Conservation (phyloP, 805 yeast genomes). For the Kazachstania martiniae region DNA sequence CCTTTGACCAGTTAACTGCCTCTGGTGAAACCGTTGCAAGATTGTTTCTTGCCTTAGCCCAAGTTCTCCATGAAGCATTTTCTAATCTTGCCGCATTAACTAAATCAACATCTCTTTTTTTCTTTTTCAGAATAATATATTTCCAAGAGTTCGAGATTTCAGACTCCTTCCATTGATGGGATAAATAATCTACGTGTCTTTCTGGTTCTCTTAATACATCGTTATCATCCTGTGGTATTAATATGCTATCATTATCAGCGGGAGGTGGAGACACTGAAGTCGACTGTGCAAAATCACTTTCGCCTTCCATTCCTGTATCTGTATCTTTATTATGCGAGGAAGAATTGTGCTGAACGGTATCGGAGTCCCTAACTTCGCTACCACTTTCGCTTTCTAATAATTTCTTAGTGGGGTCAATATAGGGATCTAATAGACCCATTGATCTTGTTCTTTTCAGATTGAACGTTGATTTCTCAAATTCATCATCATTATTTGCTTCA, state of each 20-base stretch:
- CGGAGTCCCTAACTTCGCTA: too few relatives aligned
- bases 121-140: slow-evolving; percentile 60
- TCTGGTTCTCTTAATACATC: slow-evolving; percentile 74
- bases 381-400: too few relatives aligned
- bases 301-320: slow-evolving; percentile 2
- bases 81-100: slow-evolving; percentile 75
- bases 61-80: slow-evolving; percentile 94
- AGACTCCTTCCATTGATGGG: slow-evolving; percentile 91
- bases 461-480: slow-evolving; percentile 60
- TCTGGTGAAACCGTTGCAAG: slow-evolving; percentile 81
- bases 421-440: slow-evolving; percentile 68
- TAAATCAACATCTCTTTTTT: slow-evolving; percentile 44
- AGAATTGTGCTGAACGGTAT: not conserved
- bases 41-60: slow-evolving; percentile 85
- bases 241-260: slow-evolving; percentile 19
- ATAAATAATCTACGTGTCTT: slow-evolving; percentile 86
- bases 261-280: slow-evolving; percentile 30
- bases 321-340: slow-evolving; percentile 3
- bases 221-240: slow-evolving; percentile 69
- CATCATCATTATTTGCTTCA: slow-evolving; percentile 60
- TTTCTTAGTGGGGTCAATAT: slow-evolving; percentile 38
- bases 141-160: slow-evolving; percentile 96
- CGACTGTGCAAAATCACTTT: slow-evolving; percentile 7
- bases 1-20: slow-evolving; percentile 91
- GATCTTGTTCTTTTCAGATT: slow-evolving; percentile 74